Evolutionary conservation across 2,329 filamentous ascomycete species (phyloP).

Genomic region (Tolypocladium ophioglossoides): DNA sequence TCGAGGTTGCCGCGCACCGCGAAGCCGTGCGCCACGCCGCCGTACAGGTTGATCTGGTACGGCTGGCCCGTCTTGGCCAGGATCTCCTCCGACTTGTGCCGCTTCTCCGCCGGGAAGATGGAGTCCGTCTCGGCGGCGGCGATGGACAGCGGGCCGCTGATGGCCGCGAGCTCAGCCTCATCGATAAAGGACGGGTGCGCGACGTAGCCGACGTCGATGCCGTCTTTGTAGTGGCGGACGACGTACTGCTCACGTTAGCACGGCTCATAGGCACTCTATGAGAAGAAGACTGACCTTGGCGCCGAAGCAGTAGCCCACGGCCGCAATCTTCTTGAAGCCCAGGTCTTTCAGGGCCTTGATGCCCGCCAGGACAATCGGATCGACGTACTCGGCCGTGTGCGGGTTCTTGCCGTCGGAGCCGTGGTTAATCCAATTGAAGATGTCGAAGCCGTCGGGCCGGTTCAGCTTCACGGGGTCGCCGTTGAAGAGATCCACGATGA

Average conservation of each 20-base stretch:
- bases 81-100: slow-evolving; percentile 48
- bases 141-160: slow-evolving; percentile 48
- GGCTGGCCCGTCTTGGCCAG: slow-evolving; percentile 39
- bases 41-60: slow-evolving; percentile 63
- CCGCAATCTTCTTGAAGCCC: slow-evolving; percentile 42
- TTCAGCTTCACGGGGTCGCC: slow-evolving; percentile 21
- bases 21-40: slow-evolving; percentile 62
- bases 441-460: slow-evolving; percentile 15
- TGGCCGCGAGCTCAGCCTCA: slow-evolving; percentile 45
- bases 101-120: slow-evolving; percentile 45
- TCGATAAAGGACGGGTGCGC: slow-evolving; percentile 56
- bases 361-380: slow-evolving; percentile 21
- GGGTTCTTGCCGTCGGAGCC: slow-evolving; percentile 38
- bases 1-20: slow-evolving; percentile 54
- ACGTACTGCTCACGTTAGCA: slow-evolving; percentile 46
- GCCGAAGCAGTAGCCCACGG: slow-evolving; percentile 56
- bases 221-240: slow-evolving; percentile 49
- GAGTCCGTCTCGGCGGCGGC: slow-evolving; percentile 52
- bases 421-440: slow-evolving; percentile 22
- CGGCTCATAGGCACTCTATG: not conserved
- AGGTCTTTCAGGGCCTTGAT: slow-evolving; percentile 46
- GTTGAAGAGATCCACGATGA: slow-evolving; percentile 27
- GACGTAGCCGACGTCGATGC: slow-evolving; percentile 47
- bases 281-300: slow-evolving; percentile 37
- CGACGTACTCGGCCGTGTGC: slow-evolving; percentile 20